Base-by-base conservation (phyloP, 1,284 basidiomycete species). In the Cryptococcus floricola region DNA sequence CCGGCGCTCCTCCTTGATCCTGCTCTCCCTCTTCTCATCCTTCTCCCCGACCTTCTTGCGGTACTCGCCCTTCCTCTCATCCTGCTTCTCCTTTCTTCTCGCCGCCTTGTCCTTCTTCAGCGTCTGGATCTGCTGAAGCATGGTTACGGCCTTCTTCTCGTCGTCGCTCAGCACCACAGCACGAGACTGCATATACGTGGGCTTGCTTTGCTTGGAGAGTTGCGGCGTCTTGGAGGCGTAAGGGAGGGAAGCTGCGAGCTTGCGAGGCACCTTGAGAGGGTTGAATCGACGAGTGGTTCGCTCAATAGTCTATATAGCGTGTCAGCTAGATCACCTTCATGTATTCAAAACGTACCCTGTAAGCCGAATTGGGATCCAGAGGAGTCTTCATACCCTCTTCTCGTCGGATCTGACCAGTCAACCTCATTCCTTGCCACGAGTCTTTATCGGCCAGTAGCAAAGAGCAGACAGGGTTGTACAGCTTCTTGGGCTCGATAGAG, bases 401-500 rank as follows among this genome's bases (percentile, higher is more conserved):
- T 23, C 86, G 83, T 14, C 96, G 84, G 23, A 99, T 86, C 73
- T 93, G 86, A 37, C 96, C 95, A 0, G 94, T 98, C 39, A 98
- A 82, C 38, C 96, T 86, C 95, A 98, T 99, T 1, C 94, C 95
- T 42, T 82, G 77, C 91, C 93, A 96, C 39, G 78, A 75, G 16
- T 79, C 77, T 77, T 94, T 92, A 74, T 91, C 83, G 25, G 86
- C 84, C 7, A 92, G 80, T 0, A 98, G 81, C 9, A 98, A 81
- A 1, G 91, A 95, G 0, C 91, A 95, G 58, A 98, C 92, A 1
- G 96, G 91, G 71, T 96, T 98, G 81, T 98, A 99, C 76, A 91
- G 93, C 76, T 91, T 89, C 60, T 94, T 85, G 5, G 95, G 96
- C 70, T 93, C 86, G 54, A 98, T 87, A 19, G 91, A 88, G 76